Evolutionary conservation across 192 early-diverging fungal genomes (phyloP).

Genomic region (Allomyces javanicus): DNA sequence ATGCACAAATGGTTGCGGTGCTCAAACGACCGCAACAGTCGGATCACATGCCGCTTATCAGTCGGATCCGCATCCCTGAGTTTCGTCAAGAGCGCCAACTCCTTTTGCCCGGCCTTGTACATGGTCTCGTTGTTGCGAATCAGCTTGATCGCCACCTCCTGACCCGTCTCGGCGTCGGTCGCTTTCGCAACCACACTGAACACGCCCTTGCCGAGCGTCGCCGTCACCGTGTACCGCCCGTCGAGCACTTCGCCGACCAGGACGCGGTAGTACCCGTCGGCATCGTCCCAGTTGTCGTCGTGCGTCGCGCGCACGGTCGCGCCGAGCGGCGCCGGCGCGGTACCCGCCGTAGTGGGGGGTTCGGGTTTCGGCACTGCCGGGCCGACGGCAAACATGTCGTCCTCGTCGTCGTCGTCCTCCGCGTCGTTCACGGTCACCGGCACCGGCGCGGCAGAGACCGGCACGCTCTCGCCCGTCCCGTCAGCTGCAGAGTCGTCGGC

Average conservation of each 20-base stretch:
- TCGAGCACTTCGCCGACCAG: slow-evolving; percentile 72
- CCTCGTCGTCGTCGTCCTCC: slow-evolving; percentile 41
- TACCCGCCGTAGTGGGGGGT: slow-evolving; percentile 17
- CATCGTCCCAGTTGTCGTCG: slow-evolving; percentile 86
- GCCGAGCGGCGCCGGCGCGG: too few species aligned
- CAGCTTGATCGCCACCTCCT: slow-evolving; percentile 85
- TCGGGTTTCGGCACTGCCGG: slow-evolving; percentile 15
- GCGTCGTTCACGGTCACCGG: slow-evolving; percentile 29
- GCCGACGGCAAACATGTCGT: slow-evolving; percentile 47
- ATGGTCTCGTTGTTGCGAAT: slow-evolving; percentile 88
- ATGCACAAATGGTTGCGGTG: slow-evolving; percentile 79
- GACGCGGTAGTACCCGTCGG: slow-evolving; percentile 90
- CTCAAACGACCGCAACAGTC: slow-evolving; percentile 65
- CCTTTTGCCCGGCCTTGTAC: slow-evolving; percentile 71
- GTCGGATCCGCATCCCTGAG: slow-evolving; percentile 65
- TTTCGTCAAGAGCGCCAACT: slow-evolving; percentile 73
- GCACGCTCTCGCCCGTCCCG: slow-evolving; percentile 15
- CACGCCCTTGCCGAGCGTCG: slow-evolving; percentile 79
- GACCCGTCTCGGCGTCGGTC: slow-evolving; percentile 42
- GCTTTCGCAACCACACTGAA: slow-evolving; percentile 89
- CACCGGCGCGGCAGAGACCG: slow-evolving; percentile 4
- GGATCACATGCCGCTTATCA: slow-evolving; percentile 73
- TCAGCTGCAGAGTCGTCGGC: slow-evolving; percentile 48
- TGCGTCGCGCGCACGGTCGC: slow-evolving; percentile 25
- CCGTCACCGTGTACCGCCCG: slow-evolving; percentile 65